phyloP scores from a whole-genome alignment of 116 monocot genomes.

The Trichopus zeylanicus region DNA sequence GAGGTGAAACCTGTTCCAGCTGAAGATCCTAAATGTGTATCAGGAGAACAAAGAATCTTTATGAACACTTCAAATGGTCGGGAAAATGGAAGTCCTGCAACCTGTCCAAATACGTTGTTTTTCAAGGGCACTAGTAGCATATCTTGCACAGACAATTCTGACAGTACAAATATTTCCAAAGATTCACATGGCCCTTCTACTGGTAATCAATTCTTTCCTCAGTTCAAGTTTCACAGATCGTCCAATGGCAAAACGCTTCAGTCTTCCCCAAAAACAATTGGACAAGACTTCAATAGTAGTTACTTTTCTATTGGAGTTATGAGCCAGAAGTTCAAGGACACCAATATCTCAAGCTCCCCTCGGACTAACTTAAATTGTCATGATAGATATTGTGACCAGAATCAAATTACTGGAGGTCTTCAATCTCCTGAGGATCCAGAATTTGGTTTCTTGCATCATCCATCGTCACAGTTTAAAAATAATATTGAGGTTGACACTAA shows the following conservation, averaged over 20 bases:
- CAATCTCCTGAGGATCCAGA: neutral
- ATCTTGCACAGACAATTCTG: neutral
- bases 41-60: neutral
- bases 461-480: neutral
- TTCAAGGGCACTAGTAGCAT: neutral
- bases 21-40: neutral
- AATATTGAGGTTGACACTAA: neutral
- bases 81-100: neutral
- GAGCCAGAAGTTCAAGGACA: slow-evolving; percentile 1
- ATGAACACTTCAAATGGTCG: neutral
- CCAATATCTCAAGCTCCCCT: neutral
- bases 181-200: neutral
- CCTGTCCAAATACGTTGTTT: neutral
- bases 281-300: neutral
- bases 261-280: neutral
- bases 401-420: neutral
- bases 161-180: neutral
- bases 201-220: neutral
- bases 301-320: neutral
- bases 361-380: no score
- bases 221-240: neutral
- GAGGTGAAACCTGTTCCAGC: neutral
- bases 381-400: neutral
- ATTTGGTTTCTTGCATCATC: neutral
- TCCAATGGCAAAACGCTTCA: neutral